Evolutionary conservation across 495 filamentous ascomycete species (phyloP).

Genomic region (Xylaria venustula): DNA sequence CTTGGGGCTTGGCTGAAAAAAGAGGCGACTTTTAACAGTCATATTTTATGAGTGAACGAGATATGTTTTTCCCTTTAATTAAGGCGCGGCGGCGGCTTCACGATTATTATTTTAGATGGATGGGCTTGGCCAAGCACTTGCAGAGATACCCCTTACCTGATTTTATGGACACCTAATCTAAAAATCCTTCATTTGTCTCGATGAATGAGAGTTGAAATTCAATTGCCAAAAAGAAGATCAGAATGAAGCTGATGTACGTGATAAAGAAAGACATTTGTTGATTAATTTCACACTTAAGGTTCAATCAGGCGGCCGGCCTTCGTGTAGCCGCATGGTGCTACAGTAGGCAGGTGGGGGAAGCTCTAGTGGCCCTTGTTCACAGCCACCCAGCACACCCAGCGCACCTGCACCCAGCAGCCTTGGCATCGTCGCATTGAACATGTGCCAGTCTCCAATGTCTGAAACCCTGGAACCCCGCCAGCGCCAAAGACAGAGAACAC

Average conservation of each 20-base stretch:
- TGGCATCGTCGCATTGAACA: neutral
- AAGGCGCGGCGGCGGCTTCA: neutral
- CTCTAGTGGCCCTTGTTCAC: neutral
- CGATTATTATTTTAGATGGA: neutral
- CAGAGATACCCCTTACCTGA: conserved; percentile 13
- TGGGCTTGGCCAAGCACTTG: neutral
- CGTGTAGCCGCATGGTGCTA: neutral
- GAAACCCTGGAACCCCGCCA: neutral
- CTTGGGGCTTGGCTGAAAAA: conserved; percentile 48
- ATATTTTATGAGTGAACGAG: neutral
- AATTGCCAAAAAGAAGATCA: neutral
- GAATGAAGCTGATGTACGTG: neutral
- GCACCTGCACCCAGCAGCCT: too few relatives aligned
- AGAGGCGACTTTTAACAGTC: neutral
- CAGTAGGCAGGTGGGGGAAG: neutral
- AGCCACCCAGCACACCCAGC: too few relatives aligned
- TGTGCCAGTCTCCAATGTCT: neutral
- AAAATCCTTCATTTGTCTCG: neutral
- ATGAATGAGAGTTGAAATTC: too few relatives aligned
- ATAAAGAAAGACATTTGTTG: too few relatives aligned
- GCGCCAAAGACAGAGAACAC: neutral
- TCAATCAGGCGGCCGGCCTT: too few relatives aligned
- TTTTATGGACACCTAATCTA: neutral
- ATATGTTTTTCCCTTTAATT: neutral
- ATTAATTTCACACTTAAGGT: too few relatives aligned